phyloP scores from a whole-genome alignment of 805 yeast genomes.

The Candida alai region DNA sequence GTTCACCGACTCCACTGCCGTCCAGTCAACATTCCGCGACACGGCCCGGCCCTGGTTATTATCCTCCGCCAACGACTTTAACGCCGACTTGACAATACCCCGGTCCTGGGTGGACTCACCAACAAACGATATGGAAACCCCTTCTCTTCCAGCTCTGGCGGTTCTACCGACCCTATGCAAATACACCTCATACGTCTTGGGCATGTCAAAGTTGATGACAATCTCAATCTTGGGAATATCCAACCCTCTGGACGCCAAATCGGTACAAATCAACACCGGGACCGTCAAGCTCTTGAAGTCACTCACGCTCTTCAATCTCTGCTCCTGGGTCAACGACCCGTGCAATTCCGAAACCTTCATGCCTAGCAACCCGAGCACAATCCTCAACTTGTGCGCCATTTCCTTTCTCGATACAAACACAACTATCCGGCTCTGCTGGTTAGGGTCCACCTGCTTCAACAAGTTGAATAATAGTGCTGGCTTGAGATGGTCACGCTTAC shows the following conservation, averaged over 20 bases:
- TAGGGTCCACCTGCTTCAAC: conserved; percentile 61
- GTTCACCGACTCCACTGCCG: conserved; percentile 66
- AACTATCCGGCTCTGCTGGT: conserved; percentile 67
- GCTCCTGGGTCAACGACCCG: conserved; percentile 86
- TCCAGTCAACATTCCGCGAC: conserved; percentile 93
- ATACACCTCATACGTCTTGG: conserved; percentile 85
- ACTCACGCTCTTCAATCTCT: conserved; percentile 80
- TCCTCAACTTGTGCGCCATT: conserved; percentile 80
- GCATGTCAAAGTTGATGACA: conserved; percentile 95
- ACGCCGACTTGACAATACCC: conserved; percentile 84
- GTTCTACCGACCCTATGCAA: conserved; percentile 98
- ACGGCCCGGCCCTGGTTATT: conserved; percentile 54
- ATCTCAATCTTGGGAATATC: conserved; percentile 97
- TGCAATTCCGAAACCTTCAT: conserved; percentile 76
- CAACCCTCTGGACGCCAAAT: conserved; percentile 97
- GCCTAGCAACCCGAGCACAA: conserved; percentile 70
- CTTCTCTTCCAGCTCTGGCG: conserved; percentile 98
- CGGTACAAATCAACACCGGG: conserved; percentile 91
- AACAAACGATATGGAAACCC: conserved; percentile 88
- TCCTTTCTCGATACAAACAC: conserved; percentile 92
- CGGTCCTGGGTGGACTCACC: conserved; percentile 90
- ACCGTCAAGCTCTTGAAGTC: conserved; percentile 79
- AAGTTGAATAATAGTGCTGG: conserved; percentile 78
- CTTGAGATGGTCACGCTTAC: conserved; percentile 80
- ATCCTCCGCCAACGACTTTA: conserved; percentile 52